A percentile compares a stretch with the other conserved stretches of the same genome.
Evolutionary conservation across 2,329 filamentous ascomycete species (phyloP).

Genomic region (Dothiorella sarmentorum): DNA sequence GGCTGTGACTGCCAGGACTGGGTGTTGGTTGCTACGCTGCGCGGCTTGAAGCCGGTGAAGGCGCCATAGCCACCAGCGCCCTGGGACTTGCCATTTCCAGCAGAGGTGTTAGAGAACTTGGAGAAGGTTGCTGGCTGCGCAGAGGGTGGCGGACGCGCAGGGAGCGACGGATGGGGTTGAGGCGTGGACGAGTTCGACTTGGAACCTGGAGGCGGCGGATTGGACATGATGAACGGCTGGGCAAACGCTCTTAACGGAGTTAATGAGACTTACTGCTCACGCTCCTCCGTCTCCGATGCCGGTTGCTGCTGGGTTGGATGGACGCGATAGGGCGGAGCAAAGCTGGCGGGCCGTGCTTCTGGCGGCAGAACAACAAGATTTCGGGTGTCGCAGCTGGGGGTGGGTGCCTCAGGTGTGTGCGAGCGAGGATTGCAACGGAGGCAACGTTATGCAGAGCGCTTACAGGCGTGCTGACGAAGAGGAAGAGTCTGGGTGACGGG

Average conservation of each 20-base stretch:
- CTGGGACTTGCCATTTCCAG: conserved; percentile 39
- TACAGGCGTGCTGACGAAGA: conserved; percentile 15
- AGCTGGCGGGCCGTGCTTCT: conserved; percentile 16
- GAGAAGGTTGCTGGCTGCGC: conserved; percentile 42
- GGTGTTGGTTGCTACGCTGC: conserved; percentile 51
- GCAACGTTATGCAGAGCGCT: conserved; percentile 8
- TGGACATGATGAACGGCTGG: conserved; percentile 64
- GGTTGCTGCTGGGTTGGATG: conserved; percentile 14
- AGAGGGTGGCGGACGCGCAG: conserved; percentile 70
- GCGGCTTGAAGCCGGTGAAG: conserved; percentile 58
- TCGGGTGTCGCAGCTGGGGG: neutral
- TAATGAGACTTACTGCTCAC: conserved; percentile 19
- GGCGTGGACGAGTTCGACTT: conserved; percentile 28
- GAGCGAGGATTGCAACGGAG: neutral
- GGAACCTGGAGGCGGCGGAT: conserved; percentile 75
- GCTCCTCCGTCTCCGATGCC: conserved; percentile 19
- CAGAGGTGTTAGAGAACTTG: conserved; percentile 42
- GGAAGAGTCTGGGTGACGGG: conserved; percentile 5
- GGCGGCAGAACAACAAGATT: neutral
- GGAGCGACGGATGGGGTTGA: conserved; percentile 60
- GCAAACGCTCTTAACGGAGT: conserved; percentile 16
- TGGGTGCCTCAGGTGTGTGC: conserved; percentile 9
- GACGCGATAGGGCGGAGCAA: conserved; percentile 14
- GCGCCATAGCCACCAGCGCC: conserved; percentile 37
- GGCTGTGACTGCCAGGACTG: conserved; percentile 34